Conservation (phyloP, 306 rosid species). For the Glycine latifolia region DNA sequence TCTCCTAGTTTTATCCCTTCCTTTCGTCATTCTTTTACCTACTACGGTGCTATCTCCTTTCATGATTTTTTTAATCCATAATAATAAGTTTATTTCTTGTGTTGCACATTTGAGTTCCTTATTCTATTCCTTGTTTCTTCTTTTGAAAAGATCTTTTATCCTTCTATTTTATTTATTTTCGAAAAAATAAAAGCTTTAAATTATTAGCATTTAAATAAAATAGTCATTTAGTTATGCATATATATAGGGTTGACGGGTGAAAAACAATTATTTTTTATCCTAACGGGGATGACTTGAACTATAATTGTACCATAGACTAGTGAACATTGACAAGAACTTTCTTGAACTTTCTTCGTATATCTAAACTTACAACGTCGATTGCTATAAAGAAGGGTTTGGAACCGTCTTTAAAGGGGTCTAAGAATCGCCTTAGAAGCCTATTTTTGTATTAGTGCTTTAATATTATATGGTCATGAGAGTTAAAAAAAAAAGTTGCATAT, state of each 20-base stretch:
- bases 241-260: not conserved
- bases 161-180: not conserved
- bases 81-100: too few species aligned
- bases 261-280: not conserved
- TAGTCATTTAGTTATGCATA: not conserved
- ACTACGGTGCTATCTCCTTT: too few species aligned
- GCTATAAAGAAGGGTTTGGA: too few species aligned
- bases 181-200: not conserved
- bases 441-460: too few species aligned
- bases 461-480: too few species aligned
- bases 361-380: too few species aligned
- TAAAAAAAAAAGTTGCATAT: too few species aligned
- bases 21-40: not conserved
- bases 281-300: not conserved
- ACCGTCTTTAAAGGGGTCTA: too few species aligned
- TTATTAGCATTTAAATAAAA: not conserved
- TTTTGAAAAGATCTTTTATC: not conserved
- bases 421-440: too few species aligned
- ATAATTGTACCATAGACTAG: not conserved
- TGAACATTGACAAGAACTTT: too few species aligned
- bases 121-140: not conserved
- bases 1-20: not conserved
- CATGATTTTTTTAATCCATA: too few species aligned
- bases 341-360: too few species aligned
- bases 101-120: not conserved